Evolutionary conservation across 2,329 filamentous ascomycete genomes (phyloP).

Genomic region (Pseudogymnoascus sp.): DNA sequence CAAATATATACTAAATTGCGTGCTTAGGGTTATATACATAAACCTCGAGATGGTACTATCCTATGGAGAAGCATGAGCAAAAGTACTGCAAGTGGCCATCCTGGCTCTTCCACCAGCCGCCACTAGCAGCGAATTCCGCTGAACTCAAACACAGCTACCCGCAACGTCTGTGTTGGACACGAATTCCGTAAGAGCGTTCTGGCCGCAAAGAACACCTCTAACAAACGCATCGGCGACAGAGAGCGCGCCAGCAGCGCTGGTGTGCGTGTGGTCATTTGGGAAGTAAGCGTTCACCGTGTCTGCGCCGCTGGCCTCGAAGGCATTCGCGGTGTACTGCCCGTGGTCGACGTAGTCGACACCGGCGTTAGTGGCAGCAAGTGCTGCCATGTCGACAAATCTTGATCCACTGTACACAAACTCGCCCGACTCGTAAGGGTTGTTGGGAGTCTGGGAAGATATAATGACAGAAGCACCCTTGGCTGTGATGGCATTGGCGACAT

Average conservation of each 20-base stretch:
- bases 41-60: not conserved
- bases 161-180: not conserved
- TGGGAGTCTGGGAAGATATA: slow-evolving; percentile 50
- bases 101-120: not conserved
- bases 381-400: slow-evolving; percentile 46
- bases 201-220: slow-evolving; percentile 25
- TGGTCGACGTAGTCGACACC: slow-evolving; percentile 19
- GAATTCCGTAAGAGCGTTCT: slow-evolving; percentile 20
- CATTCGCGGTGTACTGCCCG: slow-evolving; percentile 17
- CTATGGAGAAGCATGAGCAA: not conserved
- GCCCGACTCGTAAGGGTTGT: slow-evolving; percentile 54
- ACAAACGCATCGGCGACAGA: slow-evolving; percentile 47
- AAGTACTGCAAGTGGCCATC: not conserved
- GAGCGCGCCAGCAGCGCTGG: slow-evolving; percentile 43
- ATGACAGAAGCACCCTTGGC: slow-evolving; percentile 53
- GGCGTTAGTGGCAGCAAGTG: slow-evolving; percentile 16
- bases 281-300: slow-evolving; percentile 40
- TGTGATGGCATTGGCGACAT: slow-evolving; percentile 23
- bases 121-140: not conserved
- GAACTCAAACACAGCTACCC: not conserved
- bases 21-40: not conserved
- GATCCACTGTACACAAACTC: slow-evolving; percentile 36
- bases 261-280: slow-evolving; percentile 52
- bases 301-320: slow-evolving; percentile 31
- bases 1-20: not conserved